Evolutionary conservation across 2,329 filamentous ascomycete genomes (phyloP), one percentile per base, ranked within the genome.

Genomic region (Penicillium hordei): DNA sequence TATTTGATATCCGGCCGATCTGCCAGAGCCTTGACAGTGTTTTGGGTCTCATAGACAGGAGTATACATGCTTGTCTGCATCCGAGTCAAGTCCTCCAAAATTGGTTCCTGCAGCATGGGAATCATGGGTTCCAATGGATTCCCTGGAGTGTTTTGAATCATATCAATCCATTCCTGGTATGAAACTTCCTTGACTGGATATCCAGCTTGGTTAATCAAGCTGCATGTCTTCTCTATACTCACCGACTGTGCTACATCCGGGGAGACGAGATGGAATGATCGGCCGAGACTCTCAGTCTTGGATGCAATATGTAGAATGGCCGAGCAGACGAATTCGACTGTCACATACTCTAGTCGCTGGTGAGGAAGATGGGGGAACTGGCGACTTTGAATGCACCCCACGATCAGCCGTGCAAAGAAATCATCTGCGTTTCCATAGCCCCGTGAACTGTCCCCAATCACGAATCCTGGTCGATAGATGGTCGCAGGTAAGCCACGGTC

Each of bases 391-490:
- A 93, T 78, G 66, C 89, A 93, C 49, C 90, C 91, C 76, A 94
- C 93, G 48, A 87, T 78, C 73, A 95, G 83, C 17, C 91, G 84
- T 61, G 94, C 82, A 6, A 96, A 75, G 76, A 95, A 96, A 74
- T 95, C 91, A 68, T 95, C 91, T 0, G 85, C 90, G 70, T 87
- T 90, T 72, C 60, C 50, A 8, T 34, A 36, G 21, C 91, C 91
- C 12, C 81, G 84, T 36, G 79, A 73, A 1, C 82, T 80, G 70
- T 91, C 85, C 4, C 91, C 91, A 4, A 88, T 81, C 43, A 94
- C 85, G 69, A 95, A 95, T 8, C 91, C 90, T 0, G 91, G 87
- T 3, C 91, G 83, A 43, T 94, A 80, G 39, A 94, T 84, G 25
- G 85, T 81, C 9, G 89, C 90, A 2, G 76, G 77, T 0, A 95